Percentiles rank a stretch among this genome's conserved stretches.
These are phyloP conservation scores for Entrophospora sp. DNA, from an alignment of 192 early-diverging fungal genomes.

Conservation along the genomic window DNA sequence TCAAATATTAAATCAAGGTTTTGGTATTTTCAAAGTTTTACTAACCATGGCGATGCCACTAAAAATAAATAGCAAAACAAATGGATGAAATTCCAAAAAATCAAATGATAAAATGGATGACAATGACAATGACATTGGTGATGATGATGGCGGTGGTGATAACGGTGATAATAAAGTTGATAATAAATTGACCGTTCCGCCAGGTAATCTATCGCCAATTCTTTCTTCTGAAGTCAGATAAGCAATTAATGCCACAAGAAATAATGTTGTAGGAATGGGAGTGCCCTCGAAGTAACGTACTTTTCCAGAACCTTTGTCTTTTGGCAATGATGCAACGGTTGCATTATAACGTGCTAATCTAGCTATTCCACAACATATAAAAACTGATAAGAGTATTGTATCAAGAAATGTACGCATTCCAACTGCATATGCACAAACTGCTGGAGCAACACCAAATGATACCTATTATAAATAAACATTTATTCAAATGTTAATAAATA, in stretches of 20 bases:
- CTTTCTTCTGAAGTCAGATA: conserved; percentile 44
- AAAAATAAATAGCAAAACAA: conserved; percentile 65
- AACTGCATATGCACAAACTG: conserved; percentile 72
- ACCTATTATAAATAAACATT: conserved; percentile 28
- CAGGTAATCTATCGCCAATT: conserved; percentile 51
- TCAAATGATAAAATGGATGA: too few species aligned
- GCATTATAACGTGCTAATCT: conserved; percentile 84
- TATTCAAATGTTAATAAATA: too few species aligned
- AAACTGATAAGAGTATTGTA: conserved; percentile 66
- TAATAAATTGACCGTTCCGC: conserved; percentile 45
- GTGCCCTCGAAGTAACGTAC: conserved; percentile 82
- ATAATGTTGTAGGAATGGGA: conserved; percentile 76
- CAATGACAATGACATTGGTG: too few species aligned
- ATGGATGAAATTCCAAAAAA: conserved; percentile 76
- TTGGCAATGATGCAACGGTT: conserved; percentile 69
- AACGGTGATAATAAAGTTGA: too few species aligned
- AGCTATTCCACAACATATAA: conserved; percentile 80
- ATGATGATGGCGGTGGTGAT: too few species aligned
- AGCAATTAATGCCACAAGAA: conserved; percentile 56
- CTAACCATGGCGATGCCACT: conserved; percentile 79
- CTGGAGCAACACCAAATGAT: conserved; percentile 73
- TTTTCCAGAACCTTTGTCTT: conserved; percentile 70
- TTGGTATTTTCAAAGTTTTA: conserved; percentile 65
- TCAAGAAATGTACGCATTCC: conserved; percentile 81
- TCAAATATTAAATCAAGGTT: too few species aligned